phyloP scores from a whole-genome alignment of 768 basidiomycete species.

The Suillus subalutaceus region DNA sequence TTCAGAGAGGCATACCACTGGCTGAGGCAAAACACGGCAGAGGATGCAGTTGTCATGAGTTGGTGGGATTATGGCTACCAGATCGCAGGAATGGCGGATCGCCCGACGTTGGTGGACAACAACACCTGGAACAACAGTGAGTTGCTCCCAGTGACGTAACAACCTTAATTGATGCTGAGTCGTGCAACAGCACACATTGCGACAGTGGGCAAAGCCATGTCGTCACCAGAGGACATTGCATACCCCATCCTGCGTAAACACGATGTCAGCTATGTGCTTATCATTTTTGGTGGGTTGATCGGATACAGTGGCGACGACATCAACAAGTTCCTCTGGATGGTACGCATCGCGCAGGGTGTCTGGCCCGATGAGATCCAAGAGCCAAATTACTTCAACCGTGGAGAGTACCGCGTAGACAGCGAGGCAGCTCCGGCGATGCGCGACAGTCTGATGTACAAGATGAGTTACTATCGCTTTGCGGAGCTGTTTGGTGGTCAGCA shows the following conservation, averaged over 20 bases:
- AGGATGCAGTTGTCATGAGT: conserved; percentile 93
- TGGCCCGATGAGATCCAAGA: conserved; percentile 99
- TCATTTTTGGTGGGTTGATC: conserved; percentile 96
- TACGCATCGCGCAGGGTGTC: conserved; percentile 90
- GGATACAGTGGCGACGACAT: conserved; percentile 99
- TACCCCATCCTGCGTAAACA: conserved; percentile 98
- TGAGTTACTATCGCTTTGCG: conserved; percentile 95
- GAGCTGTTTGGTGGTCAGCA: conserved; percentile 83
- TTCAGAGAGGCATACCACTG: conserved; percentile 99
- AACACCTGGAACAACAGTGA: conserved; percentile 99
- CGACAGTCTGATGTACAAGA: conserved; percentile 98
- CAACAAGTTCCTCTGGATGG: conserved; percentile 99
- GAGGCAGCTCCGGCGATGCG: conserved; percentile 85
- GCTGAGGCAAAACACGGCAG: conserved; percentile 92
- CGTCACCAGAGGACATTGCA: conserved; percentile 88
- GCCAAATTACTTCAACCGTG: conserved; percentile 90
- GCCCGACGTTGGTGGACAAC: conserved; percentile 96
- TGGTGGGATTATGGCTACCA: conserved; percentile 99
- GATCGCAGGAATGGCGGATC: conserved; percentile 98
- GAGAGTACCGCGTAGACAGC: conserved; percentile 93
- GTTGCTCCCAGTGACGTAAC: conserved; percentile 34
- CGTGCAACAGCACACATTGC: conserved; percentile 82
- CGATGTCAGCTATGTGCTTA: conserved; percentile 94
- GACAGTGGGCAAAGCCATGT: conserved; percentile 99
- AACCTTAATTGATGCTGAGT: conserved; percentile 13